phyloP scores from a whole-genome alignment of 169 alveolate species.

The Eimeria sp. region DNA sequence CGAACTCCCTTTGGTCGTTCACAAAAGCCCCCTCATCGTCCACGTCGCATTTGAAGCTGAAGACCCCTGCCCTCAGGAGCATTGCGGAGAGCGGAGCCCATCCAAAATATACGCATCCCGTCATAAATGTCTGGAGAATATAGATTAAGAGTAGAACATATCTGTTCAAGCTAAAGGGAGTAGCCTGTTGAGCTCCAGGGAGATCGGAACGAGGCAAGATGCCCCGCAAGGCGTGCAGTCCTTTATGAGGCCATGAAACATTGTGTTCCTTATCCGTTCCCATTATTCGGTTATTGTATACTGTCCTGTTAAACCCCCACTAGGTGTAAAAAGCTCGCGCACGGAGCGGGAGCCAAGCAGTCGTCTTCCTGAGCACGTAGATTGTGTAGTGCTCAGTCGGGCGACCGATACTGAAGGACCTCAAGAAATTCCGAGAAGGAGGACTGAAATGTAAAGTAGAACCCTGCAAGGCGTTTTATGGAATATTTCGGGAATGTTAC shows the following conservation, averaged over 20 bases:
- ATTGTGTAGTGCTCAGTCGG: background rate
- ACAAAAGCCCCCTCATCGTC: conserved; percentile 15
- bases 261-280: background rate
- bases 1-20: conserved; percentile 18
- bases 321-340: background rate
- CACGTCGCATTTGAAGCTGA: background rate
- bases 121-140: conserved; percentile 28
- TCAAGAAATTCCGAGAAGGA: background rate
- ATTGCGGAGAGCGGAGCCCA: conserved; percentile 77
- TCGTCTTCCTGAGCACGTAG: background rate
- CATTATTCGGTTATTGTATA: background rate
- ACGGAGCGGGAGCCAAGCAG: conserved; percentile 2
- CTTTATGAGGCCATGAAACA: background rate
- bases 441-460: background rate
- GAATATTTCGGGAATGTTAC: background rate
- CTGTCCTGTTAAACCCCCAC: background rate
- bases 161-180: conserved; percentile 77
- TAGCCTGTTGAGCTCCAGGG: conserved; percentile 76
- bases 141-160: conserved; percentile 69
- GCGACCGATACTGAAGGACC: background rate
- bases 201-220: conserved; percentile 72
- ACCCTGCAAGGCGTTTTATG: conserved; percentile 2
- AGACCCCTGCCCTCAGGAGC: conserved; percentile 66
- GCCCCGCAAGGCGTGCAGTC: conserved; percentile 54
- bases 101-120: conserved; percentile 73